Percentiles rank a stretch among this genome's conserved stretches.
Conservation (phyloP, 139 green algal genomes). For the Marvania coccoides region DNA sequence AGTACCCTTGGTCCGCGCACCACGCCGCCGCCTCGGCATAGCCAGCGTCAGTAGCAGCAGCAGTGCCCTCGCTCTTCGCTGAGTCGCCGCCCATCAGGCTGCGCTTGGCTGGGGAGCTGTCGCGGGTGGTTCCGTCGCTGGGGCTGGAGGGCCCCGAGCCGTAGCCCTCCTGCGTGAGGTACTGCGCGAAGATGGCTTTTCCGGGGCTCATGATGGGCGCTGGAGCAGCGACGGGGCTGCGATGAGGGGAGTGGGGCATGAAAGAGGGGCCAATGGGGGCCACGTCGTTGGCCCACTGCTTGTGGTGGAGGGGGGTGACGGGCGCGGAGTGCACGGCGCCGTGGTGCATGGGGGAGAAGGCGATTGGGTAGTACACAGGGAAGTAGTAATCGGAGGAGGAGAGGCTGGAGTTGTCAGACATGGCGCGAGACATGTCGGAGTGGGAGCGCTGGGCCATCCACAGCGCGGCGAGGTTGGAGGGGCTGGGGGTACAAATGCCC, state of each 20-base stretch:
- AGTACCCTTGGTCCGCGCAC: no score
- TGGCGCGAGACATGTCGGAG: neutral
- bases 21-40: no score
- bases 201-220: neutral
- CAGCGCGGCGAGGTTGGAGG: conserved; percentile 33
- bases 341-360: neutral
- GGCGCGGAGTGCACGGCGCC: neutral
- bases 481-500: conserved; percentile 39
- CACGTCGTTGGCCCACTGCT: neutral
- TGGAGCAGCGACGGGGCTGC: neutral
- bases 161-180: neutral
- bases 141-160: neutral
- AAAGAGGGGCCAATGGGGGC: neutral
- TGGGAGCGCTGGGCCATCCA: conserved; percentile 4
- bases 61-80: no score
- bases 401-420: no score
- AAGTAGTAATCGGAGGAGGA: no score
- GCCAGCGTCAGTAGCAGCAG: no score
- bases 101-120: no score
- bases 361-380: neutral
- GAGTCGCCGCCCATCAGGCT: no score
- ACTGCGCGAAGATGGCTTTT: neutral
- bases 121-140: no score
- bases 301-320: neutral
- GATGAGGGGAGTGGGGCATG: neutral